These are phyloP conservation scores for Penicillium steckii DNA, from an alignment of 495 filamentous ascomycete species.

Conservation along the genomic window DNA sequence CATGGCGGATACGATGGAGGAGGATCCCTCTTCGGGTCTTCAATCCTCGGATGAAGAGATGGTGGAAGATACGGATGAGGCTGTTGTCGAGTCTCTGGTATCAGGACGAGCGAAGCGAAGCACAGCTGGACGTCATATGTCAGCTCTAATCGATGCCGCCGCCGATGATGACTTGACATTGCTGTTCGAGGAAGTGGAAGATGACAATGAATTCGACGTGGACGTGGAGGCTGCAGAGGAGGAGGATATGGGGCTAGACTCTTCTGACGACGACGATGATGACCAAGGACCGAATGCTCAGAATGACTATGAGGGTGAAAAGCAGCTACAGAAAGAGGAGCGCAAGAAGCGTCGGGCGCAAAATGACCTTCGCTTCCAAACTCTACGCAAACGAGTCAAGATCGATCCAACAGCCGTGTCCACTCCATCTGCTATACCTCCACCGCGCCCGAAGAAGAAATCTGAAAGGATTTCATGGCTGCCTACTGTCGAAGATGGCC, in stretches of 20 bases:
- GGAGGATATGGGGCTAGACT: conserved; percentile 77
- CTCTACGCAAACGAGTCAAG: conserved; percentile 60
- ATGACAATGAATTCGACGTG: conserved; percentile 76
- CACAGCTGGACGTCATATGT: conserved; percentile 84
- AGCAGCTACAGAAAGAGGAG: conserved; percentile 66
- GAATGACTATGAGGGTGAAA: conserved; percentile 58
- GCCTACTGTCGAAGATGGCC: conserved; percentile 73
- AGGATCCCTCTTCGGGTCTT: conserved; percentile 28
- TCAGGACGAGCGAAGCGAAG: conserved; percentile 75
- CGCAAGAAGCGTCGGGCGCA: conserved; percentile 75
- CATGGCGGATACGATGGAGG: conserved; percentile 30
- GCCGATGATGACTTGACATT: conserved; percentile 77
- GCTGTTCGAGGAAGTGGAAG: conserved; percentile 81
- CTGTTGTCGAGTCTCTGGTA: conserved; percentile 69
- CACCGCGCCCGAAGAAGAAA: conserved; percentile 82
- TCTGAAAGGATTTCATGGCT: conserved; percentile 89
- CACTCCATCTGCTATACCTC: conserved; percentile 35
- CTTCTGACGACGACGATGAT: conserved; percentile 72
- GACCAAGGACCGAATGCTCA: conserved; percentile 67
- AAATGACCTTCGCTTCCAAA: conserved; percentile 51
- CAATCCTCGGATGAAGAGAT: conserved; percentile 38
- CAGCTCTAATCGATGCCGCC: conserved; percentile 72
- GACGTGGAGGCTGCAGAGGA: conserved; percentile 67
- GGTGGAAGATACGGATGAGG: conserved; percentile 20
- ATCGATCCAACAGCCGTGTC: conserved; percentile 58